Conservation (phyloP, 495 filamentous ascomycete genomes). For the Xylaria castorea region DNA sequence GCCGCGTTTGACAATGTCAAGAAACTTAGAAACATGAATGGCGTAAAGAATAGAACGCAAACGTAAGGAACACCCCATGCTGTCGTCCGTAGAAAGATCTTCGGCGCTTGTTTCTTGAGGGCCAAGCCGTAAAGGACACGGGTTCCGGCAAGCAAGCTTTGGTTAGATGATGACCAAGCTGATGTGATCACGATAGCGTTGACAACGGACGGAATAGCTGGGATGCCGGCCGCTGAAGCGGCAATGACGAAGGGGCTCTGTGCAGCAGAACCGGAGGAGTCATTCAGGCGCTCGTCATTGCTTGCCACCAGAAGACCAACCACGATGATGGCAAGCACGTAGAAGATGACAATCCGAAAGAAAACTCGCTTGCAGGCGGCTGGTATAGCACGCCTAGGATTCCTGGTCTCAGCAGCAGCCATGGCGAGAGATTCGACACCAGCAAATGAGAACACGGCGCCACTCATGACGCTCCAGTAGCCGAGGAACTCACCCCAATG, state of each 20-base stretch:
- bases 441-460: conserved; percentile 65
- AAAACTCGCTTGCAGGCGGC: conserved; percentile 59
- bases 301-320: conserved; percentile 71
- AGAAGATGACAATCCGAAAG: conserved; percentile 62
- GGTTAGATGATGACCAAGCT: conserved; percentile 73
- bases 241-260: conserved; percentile 79
- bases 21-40: conserved; percentile 64
- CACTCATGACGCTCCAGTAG: conserved; percentile 66
- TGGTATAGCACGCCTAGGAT: conserved; percentile 60
- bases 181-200: conserved; percentile 75
- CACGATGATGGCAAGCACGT: conserved; percentile 65
- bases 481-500: conserved; percentile 52
- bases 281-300: conserved; percentile 63
- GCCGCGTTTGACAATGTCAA: conserved; percentile 64
- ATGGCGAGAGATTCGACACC: conserved; percentile 66
- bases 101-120: conserved; percentile 64
- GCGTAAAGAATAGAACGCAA: conserved; percentile 59
- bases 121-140: conserved; percentile 68
- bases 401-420: conserved; percentile 68
- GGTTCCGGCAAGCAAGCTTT: conserved; percentile 65
- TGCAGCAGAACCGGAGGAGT: conserved; percentile 55
- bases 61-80: conserved; percentile 67
- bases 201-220: conserved; percentile 66
- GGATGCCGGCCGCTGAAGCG: conserved; percentile 68
- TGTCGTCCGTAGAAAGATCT: conserved; percentile 62